Percentiles rank a stretch among this genome's conserved stretches.
Conservation (phyloP, 1,139 yeast genomes). For the Blastobotrys persicus region DNA sequence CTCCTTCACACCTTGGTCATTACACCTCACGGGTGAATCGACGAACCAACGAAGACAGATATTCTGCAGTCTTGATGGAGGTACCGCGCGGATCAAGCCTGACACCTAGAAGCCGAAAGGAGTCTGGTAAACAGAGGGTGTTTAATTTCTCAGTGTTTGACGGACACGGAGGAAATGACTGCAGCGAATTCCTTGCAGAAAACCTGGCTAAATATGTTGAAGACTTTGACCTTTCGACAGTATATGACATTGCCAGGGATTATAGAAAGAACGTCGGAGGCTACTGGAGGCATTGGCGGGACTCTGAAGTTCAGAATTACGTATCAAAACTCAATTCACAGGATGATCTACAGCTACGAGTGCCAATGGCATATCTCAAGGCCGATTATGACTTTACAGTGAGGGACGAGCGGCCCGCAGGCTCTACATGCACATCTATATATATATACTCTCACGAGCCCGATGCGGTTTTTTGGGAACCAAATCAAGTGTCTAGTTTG, state of each 20-base stretch:
- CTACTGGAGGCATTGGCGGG: conserved; percentile 81
- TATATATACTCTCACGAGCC: conserved; percentile 53
- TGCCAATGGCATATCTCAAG: conserved; percentile 60
- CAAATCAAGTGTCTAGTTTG: conserved; percentile 64
- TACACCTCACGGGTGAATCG: conserved; percentile 73
- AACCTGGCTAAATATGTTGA: conserved; percentile 61
- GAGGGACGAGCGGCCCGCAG: conserved; percentile 45
- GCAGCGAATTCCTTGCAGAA: conserved; percentile 57
- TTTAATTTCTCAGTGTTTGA: conserved; percentile 79
- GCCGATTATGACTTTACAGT: conserved; percentile 51
- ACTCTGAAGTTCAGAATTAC: conserved; percentile 48
- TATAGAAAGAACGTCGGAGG: conserved; percentile 64
- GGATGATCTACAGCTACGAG: conserved; percentile 58
- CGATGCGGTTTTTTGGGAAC: conserved; percentile 61
- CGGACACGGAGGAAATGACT: conserved; percentile 89
- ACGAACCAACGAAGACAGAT: conserved; percentile 75
- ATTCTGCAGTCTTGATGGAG: conserved; percentile 56
- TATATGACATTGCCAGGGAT: conserved; percentile 49
- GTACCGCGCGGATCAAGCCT: conserved; percentile 43
- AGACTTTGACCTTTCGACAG: conserved; percentile 38
- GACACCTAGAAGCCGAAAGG: conserved; percentile 33
- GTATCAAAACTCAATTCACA: conserved; percentile 40
- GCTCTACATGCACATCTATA: conserved; percentile 83
- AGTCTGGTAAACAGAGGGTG: conserved; percentile 36
- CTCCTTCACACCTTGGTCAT: conserved; percentile 82